Percentiles rank a stretch among this genome's conserved stretches.
phyloP scores from a whole-genome alignment of 2,329 filamentous ascomycete species.

The Paecilomyces dactylethromorphus region DNA sequence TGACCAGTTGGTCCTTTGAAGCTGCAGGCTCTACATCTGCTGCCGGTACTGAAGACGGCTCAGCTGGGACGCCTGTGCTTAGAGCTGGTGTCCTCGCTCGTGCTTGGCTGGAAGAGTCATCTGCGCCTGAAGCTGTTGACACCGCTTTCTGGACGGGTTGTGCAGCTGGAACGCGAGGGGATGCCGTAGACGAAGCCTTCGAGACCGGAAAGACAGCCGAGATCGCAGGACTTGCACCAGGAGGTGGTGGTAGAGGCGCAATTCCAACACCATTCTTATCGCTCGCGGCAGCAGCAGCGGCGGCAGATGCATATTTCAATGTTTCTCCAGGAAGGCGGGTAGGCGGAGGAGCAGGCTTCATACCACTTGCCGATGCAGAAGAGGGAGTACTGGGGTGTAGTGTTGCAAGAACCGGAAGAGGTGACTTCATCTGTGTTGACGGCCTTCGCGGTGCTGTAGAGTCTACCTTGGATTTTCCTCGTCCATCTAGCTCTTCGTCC shows the following conservation, averaged over 20 bases:
- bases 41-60: constrained; percentile 39
- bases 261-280: constrained; percentile 88
- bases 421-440: constrained; percentile 89
- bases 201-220: constrained; percentile 43
- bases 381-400: constrained; percentile 58
- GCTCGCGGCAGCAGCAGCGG: constrained; percentile 83
- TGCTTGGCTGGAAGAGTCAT: constrained; percentile 30
- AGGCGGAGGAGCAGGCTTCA: constrained; percentile 90
- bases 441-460: constrained; percentile 58
- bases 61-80: constrained; percentile 38
- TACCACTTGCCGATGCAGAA: constrained; percentile 51
- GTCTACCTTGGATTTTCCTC: constrained; percentile 55
- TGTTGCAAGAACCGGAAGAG: constrained; percentile 84
- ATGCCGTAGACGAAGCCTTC: constrained; percentile 53
- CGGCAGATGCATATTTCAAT: constrained; percentile 93
- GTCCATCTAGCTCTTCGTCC: constrained; percentile 67
- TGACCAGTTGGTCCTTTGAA: constrained; percentile 33
- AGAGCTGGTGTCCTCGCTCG: constrained; percentile 49
- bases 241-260: constrained; percentile 84
- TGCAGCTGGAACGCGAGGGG: constrained; percentile 45
- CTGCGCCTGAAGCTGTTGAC: constrained; percentile 31
- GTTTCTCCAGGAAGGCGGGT: constrained; percentile 80
- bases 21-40: constrained; percentile 35
- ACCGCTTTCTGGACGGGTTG: constrained; percentile 41
- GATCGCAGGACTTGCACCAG: constrained; percentile 53